These are phyloP conservation scores for Cochlearia excelsa DNA, from an alignment of 345 rosid species.

Conservation along the genomic window DNA sequence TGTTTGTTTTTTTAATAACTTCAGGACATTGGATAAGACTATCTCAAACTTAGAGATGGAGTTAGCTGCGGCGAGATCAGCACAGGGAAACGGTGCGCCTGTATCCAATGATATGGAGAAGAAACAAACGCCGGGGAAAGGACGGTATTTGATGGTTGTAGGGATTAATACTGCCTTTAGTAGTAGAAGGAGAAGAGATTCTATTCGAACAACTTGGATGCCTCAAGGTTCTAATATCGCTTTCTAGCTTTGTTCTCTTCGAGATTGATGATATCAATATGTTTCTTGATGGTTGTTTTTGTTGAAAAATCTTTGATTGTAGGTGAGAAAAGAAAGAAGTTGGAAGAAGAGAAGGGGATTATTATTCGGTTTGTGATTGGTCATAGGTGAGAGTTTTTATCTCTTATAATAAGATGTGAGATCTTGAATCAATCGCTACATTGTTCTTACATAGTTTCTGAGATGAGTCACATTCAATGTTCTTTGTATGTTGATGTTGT, in stretches of 20 bases:
- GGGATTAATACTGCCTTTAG: slow-evolving; percentile 36
- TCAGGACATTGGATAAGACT: slow-evolving; percentile 85
- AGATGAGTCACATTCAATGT: neutral
- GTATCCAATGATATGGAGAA: slow-evolving; percentile 50
- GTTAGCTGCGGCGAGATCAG: slow-evolving; percentile 87
- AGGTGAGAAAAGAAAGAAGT: slow-evolving; percentile 69
- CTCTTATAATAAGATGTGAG: slow-evolving; percentile 5
- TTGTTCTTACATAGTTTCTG: neutral
- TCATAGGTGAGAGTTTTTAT: slow-evolving; percentile 54
- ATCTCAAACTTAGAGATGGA: slow-evolving; percentile 95
- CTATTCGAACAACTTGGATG: slow-evolving; percentile 95
- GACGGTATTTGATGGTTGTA: slow-evolving; percentile 77
- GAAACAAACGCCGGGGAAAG: slow-evolving; percentile 42
- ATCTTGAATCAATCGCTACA: neutral
- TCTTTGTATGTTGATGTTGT: neutral
- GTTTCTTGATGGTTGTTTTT: slow-evolving; percentile 11
- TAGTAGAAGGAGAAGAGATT: slow-evolving; percentile 89
- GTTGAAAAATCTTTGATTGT: neutral
- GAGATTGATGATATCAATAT: neutral
- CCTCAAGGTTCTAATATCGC: slow-evolving; percentile 63
- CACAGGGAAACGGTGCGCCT: slow-evolving; percentile 79
- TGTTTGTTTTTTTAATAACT: slow-evolving; percentile 22
- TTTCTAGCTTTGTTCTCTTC: slow-evolving; percentile 16
- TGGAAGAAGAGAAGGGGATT: slow-evolving; percentile 66
- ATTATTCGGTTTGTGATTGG: slow-evolving; percentile 66